Base-by-base conservation (phyloP, 2,329 filamentous ascomycete species). In the Xylariales sp. region DNA sequence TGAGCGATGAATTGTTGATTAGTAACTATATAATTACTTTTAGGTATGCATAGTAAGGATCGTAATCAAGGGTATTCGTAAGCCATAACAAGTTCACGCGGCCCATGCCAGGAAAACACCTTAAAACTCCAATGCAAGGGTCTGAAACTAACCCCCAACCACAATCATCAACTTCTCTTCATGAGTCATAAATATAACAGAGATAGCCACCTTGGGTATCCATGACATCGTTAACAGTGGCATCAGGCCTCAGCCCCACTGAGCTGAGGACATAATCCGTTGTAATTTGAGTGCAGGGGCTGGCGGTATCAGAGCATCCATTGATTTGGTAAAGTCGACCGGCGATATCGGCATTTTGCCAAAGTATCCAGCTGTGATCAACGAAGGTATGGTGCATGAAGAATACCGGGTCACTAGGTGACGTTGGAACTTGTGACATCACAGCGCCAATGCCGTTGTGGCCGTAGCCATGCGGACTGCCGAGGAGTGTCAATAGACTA, bases 361-460 rank as follows among this genome's bases (percentile, higher is more conserved):
- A 54, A n/a, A 42, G 15, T 16, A 44, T 38, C 45, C 48, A 53
- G 28, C 35, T 44, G 21, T 46, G 51, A 38, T 54, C 52, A 12
- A 54, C 38, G n/a, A 48, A 53, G 21, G 20, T 35, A 39, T 54
- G 50, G 41, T 55, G 52, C 39, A 54, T 40, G 36, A 51, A 51
- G 38, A 55, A 64, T 35, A 58, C 43, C 2, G 61, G 61, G 44
- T 64, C 61, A 24, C 57, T 55, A 12, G 59, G 56, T 3, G 60
- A 61, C 3, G 56, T 51, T 2, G 58, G 50, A 2, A 64, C 58
- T 18, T 60, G 58, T 1, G 54, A 50, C 61, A 64, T 64, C 42
- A 62, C 55, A 7, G 57, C 60, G 32, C 61, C 61, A 29, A 63
- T 48, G 18, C 60, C 58, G 46, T 63, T 60, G 46, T 64, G 61